Evolutionary conservation across 345 rosid genomes (phyloP).

Genomic region (Fremontodendron californicum): DNA sequence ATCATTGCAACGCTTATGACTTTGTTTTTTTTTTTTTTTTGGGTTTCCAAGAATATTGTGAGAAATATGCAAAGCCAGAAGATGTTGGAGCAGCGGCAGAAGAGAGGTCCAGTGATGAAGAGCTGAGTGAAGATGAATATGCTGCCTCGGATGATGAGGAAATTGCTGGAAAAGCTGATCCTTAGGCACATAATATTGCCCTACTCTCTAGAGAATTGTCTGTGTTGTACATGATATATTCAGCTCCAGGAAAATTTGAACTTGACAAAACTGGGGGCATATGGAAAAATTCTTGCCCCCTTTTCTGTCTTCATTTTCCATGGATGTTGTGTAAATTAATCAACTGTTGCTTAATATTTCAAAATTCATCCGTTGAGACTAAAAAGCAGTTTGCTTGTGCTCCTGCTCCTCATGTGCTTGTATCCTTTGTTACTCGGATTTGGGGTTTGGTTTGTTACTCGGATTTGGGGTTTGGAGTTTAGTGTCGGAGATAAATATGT

Average conservation of each 20-base stretch:
- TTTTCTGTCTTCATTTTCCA: slow-evolving; percentile 29
- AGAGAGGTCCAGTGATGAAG: slow-evolving; percentile 81
- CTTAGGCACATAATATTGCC: slow-evolving; percentile 28
- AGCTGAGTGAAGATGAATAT: slow-evolving; percentile 75
- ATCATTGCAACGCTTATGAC: not conserved
- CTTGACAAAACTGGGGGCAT: slow-evolving; percentile 22
- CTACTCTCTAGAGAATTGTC: not conserved
- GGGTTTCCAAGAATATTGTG: slow-evolving; percentile 56
- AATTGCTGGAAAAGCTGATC: slow-evolving; percentile 78
- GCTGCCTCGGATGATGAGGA: slow-evolving; percentile 57
- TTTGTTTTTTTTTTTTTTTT: not conserved
- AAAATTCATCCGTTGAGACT: not conserved
- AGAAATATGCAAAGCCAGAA: slow-evolving; percentile 86
- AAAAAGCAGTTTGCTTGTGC: not conserved
- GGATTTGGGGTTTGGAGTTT: too few relatives aligned
- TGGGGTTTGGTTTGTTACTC: too few relatives aligned
- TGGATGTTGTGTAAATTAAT: slow-evolving; percentile 44
- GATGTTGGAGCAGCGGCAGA: slow-evolving; percentile 48
- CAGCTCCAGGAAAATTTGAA: slow-evolving; percentile 20
- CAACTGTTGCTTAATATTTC: slow-evolving; percentile 4
- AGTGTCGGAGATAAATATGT: too few relatives aligned
- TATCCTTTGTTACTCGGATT: too few relatives aligned
- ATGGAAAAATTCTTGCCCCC: slow-evolving; percentile 29
- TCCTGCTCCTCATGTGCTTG: slow-evolving; percentile 2
- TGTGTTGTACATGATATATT: slow-evolving; percentile 45